A percentile compares a stretch with the other conserved stretches of the same genome.
phyloP scores from a whole-genome alignment of 1,284 basidiomycete genomes.

The Trametes versicolor region DNA sequence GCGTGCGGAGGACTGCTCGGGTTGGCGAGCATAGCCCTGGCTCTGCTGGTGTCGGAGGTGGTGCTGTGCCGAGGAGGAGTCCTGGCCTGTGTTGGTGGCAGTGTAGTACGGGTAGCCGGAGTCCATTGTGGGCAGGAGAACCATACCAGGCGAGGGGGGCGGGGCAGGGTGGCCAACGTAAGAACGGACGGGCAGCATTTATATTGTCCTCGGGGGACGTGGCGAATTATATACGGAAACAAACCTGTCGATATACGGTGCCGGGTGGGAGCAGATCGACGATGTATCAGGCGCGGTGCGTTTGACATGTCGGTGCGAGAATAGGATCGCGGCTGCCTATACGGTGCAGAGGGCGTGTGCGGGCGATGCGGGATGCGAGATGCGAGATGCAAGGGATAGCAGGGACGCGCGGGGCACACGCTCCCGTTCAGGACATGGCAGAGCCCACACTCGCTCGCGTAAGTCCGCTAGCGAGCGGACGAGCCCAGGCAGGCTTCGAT shows the following conservation, averaged over 20 bases:
- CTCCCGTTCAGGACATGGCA: slow-evolving; percentile 19
- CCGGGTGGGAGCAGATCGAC: slow-evolving; percentile 36
- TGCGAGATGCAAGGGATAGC: slow-evolving; percentile 20
- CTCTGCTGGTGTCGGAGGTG: slow-evolving; percentile 15
- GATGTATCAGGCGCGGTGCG: slow-evolving; percentile 34
- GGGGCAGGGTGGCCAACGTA: slow-evolving; percentile 10
- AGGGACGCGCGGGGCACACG: slow-evolving; percentile 20
- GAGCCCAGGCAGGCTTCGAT: slow-evolving; percentile 27
- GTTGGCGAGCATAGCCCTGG: slow-evolving; percentile 26
- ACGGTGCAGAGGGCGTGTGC: slow-evolving; percentile 15
- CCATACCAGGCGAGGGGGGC: slow-evolving; percentile 23
- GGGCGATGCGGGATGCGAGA: slow-evolving; percentile 22
- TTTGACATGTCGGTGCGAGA: slow-evolving; percentile 27
- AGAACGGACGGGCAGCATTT: slow-evolving; percentile 20
- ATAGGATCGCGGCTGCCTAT: slow-evolving; percentile 27
- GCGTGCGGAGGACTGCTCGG: slow-evolving; percentile 20
- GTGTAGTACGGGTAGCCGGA: slow-evolving; percentile 30
- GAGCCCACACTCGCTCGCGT: slow-evolving; percentile 4
- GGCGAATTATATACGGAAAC: slow-evolving; percentile 22
- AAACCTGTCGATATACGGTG: slow-evolving; percentile 33
- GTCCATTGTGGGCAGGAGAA: slow-evolving; percentile 32
- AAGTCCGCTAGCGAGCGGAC: slow-evolving; percentile 12
- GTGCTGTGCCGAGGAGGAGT: slow-evolving; percentile 20
- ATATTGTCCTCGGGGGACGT: slow-evolving; percentile 20
- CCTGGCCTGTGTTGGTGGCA: slow-evolving; percentile 24